These are phyloP conservation scores for Vicia villosa DNA, from an alignment of 306 rosid species.

Conservation along the genomic window DNA sequence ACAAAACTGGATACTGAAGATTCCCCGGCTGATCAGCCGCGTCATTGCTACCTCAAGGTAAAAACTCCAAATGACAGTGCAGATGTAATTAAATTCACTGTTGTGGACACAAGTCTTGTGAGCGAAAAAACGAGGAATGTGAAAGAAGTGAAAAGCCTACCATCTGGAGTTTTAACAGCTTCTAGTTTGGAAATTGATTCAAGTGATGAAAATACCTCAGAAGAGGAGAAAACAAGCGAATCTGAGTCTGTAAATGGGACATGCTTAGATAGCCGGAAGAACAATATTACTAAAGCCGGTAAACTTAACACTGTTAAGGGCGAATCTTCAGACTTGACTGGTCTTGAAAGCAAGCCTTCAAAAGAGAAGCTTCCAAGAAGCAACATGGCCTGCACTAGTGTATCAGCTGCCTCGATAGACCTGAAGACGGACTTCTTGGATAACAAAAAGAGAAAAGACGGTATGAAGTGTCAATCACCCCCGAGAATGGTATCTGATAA, in stretches of 20 bases:
- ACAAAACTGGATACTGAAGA: slow-evolving; percentile 48
- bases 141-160: slow-evolving; percentile 74
- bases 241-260: slow-evolving; percentile 47
- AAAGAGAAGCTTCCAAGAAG: slow-evolving; percentile 44
- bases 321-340: slow-evolving; percentile 36
- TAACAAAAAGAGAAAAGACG: slow-evolving; percentile 36
- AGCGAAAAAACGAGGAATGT: slow-evolving; percentile 47
- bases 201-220: slow-evolving; percentile 41
- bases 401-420: slow-evolving; percentile 38
- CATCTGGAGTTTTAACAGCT: slow-evolving; percentile 46
- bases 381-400: slow-evolving; percentile 32
- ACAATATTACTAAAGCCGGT: slow-evolving; percentile 33
- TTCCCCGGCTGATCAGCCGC: slow-evolving; percentile 62
- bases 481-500: slow-evolving; percentile 37
- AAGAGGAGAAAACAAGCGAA: slow-evolving; percentile 47
- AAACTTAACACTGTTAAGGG: slow-evolving; percentile 33
- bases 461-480: slow-evolving; percentile 42
- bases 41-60: slow-evolving; percentile 84
- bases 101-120: slow-evolving; percentile 81
- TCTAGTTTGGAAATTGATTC: slow-evolving; percentile 47
- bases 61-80: slow-evolving; percentile 56
- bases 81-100: slow-evolving; percentile 70
- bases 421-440: slow-evolving; percentile 30
- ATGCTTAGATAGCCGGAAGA: slow-evolving; percentile 46
- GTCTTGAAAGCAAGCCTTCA: slow-evolving; percentile 42